phyloP scores from a whole-genome alignment of 805 yeast species.

The Ogataea zsoltii region DNA sequence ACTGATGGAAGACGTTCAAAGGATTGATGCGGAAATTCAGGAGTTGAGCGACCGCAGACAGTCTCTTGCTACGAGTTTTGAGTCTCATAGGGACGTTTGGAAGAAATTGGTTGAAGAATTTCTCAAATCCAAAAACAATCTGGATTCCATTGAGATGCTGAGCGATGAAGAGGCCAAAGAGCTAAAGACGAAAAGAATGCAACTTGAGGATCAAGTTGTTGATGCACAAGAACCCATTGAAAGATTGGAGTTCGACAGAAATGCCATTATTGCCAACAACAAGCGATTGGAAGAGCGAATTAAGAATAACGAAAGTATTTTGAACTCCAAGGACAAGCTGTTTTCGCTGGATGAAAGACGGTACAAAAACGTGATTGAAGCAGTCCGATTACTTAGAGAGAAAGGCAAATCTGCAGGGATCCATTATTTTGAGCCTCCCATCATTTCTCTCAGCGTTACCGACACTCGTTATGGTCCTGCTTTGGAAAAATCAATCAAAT shows the following conservation, averaged over 20 bases:
- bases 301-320: conserved; percentile 16
- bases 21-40: conserved; percentile 28
- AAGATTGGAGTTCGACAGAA: conserved; percentile 17
- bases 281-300: conserved; percentile 21
- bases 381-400: conserved; percentile 45
- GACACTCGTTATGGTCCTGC: conserved; percentile 52
- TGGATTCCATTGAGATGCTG: conserved; percentile 14
- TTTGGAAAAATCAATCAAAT: conserved; percentile 57
- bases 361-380: conserved; percentile 32
- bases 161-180: conserved; percentile 23
- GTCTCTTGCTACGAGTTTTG: conserved; percentile 37
- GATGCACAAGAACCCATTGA: conserved; percentile 22
- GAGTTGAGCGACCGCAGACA: conserved; percentile 34
- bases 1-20: conserved; percentile 12
- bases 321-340: conserved; percentile 52
- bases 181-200: conserved; percentile 27
- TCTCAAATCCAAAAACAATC: conserved; percentile 8
- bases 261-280: conserved; percentile 12
- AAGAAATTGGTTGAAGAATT: conserved; percentile 27
- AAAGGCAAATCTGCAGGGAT: conserved; percentile 34
- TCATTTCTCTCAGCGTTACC: conserved; percentile 58
- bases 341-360: conserved; percentile 41
- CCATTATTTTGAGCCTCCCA: conserved; percentile 71
- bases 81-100: conserved; percentile 37
- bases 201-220: conserved; percentile 24